Base-by-base conservation (phyloP, 495 filamentous ascomycete genomes). In the Antarctomyces pellizariae region DNA sequence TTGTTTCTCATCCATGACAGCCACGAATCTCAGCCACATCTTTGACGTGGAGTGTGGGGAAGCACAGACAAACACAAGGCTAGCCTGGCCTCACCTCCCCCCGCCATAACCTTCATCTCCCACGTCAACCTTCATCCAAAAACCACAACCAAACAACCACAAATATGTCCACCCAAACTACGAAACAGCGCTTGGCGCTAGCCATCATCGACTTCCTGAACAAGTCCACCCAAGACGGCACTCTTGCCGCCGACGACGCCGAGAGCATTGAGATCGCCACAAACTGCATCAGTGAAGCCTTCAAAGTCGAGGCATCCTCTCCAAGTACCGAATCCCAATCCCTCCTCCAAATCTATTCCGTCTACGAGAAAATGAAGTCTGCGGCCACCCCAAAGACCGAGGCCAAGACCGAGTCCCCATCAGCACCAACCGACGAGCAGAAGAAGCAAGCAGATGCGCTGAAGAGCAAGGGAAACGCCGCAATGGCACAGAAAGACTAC, bases 171-270 rank as follows among this genome's bases (percentile, higher is more conserved):
- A n/a, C n/a, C n/a, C n/a, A n/a, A 32, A 74, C 75, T 36, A 71
- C 80, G 33, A 90, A 92, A 54, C 89, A 97, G 59, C 77, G 83
- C 52, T 69, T 97, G 32, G 89, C 86, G 42, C 75, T 95, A 45
- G 80, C 89, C 39, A 82, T 97, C 49, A 75, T 89, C 55, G 79
- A 92, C 53, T 97, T 92, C 60, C 71, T 97, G 16, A 62, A 62
- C 30, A 68, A 64, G 37, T 91, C 79, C 30, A 54, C 78, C 35
- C 82, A 66, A 32, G 86, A 97, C 39, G 84, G 84, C 38, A 86
- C 82, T 16, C 62, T 95, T 19, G 60, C 69, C 10, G 43, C 69
- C 37, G 89, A 95, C 25, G 86, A 97, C 45, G 59, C 67, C 33
- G 86, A 95, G 45, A 75, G 68, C 26, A 75, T 97, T 44, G 84